Evolutionary conservation across 202 grass and related monocot genomes (phyloP).

Genomic region (Brachypodium distachyon): DNA sequence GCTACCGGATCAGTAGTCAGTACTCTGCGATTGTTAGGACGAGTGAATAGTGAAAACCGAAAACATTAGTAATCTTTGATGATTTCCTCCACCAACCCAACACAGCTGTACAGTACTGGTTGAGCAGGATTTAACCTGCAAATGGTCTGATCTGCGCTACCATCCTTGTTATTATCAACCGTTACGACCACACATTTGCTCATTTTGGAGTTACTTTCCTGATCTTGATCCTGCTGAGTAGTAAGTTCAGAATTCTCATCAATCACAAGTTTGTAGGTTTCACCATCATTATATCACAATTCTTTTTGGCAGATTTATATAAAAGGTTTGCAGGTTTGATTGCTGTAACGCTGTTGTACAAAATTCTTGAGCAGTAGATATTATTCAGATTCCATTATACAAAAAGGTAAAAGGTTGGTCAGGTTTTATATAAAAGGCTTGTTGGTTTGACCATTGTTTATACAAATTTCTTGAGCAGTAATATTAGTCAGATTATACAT

Average conservation of each 20-base stretch:
- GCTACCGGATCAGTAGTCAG: neutral
- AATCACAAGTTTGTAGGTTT: neutral
- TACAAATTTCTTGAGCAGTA: too few relatives aligned
- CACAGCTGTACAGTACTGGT: slow-evolving; percentile 33
- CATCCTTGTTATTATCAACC: neutral
- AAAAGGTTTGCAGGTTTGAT: neutral
- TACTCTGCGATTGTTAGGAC: neutral
- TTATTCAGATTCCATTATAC: neutral
- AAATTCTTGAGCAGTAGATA: neutral
- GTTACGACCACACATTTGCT: neutral
- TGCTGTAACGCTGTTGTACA: neutral
- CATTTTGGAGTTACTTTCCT: neutral
- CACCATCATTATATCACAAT: neutral
- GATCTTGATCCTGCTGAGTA: neutral
- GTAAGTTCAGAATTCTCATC: neutral
- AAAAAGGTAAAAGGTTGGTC: too few relatives aligned
- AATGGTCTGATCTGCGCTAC: slow-evolving; percentile 13
- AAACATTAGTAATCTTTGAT: neutral
- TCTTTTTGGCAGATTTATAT: too few relatives aligned
- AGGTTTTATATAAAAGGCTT: too few relatives aligned
- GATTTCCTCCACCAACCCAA: neutral
- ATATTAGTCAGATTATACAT: neutral
- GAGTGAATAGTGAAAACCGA: neutral
- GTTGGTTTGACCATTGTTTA: too few relatives aligned
- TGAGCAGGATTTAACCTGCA: slow-evolving; percentile 14